Evolutionary conservation across 306 rosid genomes (phyloP), one percentile per base, ranked within the genome.

Genomic region (Quercus variabilis): DNA sequence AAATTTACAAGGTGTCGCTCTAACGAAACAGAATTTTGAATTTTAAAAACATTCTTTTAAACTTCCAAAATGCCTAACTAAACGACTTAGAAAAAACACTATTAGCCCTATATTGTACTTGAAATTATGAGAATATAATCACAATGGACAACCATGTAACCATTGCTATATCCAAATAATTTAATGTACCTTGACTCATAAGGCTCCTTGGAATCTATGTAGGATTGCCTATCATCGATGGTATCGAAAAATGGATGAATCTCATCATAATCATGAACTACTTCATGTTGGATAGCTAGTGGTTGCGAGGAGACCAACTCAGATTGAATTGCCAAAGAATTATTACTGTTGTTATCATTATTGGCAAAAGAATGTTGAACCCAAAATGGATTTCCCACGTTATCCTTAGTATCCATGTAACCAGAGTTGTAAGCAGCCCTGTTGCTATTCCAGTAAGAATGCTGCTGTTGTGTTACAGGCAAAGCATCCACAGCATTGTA

Each of bases 181-280:
- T 33, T 6, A 46, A 84, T 41, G 43, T 85, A 90, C 94, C 96
- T 93, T 35, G 96, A 88, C 18, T 91, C 96, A 63, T 89, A 89
- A 67, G 92, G 91, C 79, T 89, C 96, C 72, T 91, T 91, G 68
- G 94, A 91, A 74, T 89, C 92, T 74, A 81, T 74, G 41, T 87
- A 89, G 18, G 96, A 91, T 80, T 88, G 92, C 62, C 97, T 85
- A 71, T 88, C 92, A 71, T 91, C 94, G 52, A 88, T 89, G 76
- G 90, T 78, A 58, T 89, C 89, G 2, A 89, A 90, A 80, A 88
- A 83, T 1, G 94, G 91, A 72, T 79, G 88, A 82, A 89, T 87
- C 79, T 91, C 92, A 69, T 91, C 94, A 59, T 83, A 86, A 65
- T 88, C 92, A 70, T 80, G 90, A 79, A 79, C 91, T 74, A 70